Evolutionary conservation across 495 filamentous ascomycete genomes (phyloP), one percentile per base, ranked within the genome.

Genomic region (Hyaloscypha finlandica): DNA sequence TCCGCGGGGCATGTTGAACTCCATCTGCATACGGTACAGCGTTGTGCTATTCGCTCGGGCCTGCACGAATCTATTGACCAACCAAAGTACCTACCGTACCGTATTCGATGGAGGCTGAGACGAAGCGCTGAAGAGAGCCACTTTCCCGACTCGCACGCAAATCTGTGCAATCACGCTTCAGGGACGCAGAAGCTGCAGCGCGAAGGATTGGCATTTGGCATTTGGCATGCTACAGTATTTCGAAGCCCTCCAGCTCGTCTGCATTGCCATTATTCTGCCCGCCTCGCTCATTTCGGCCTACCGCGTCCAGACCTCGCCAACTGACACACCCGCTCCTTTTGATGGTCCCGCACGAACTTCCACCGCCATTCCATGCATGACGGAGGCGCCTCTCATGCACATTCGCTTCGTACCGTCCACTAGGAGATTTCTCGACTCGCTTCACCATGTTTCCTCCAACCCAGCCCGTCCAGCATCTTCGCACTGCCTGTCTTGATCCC

Each of bases 311-410:
- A 19, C n/a, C 39, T 63, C 52, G 65, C 59, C 52, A 63, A 57
- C 59, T 68, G 65, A 68, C 51, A 68, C 66, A 68, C 54, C 52
- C 59, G 60, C 66, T 53, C 54, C 60, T 45, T 48, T 59, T 52
- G 35, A 59, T 32, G 4, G 33, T 51, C 11, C 53, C 30, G 61
- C 51, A 30, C 29, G 32, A 16, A 22, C n/a, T 67, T 62, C 58
- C 42, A 37, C 56, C 32, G 29, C 30, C 19, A 19, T 61, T 56
- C 48, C 42, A 61, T 61, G 31, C 59, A 62, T 62, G 30, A 8
- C 9, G n/a, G n/a, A 51, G 32, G 54, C 55, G 59, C 55, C 5
- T 56, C 60, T 54, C 61, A 61, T 68, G 54, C 55, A 64, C 61
- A 1, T 56, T 68, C 66, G 66, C 66, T 68, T 68, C 14, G 19